Percentiles rank a stretch among this genome's conserved stretches.
phyloP scores from a whole-genome alignment of 2,329 filamentous ascomycete genomes.

The Blumeria graminis region DNA sequence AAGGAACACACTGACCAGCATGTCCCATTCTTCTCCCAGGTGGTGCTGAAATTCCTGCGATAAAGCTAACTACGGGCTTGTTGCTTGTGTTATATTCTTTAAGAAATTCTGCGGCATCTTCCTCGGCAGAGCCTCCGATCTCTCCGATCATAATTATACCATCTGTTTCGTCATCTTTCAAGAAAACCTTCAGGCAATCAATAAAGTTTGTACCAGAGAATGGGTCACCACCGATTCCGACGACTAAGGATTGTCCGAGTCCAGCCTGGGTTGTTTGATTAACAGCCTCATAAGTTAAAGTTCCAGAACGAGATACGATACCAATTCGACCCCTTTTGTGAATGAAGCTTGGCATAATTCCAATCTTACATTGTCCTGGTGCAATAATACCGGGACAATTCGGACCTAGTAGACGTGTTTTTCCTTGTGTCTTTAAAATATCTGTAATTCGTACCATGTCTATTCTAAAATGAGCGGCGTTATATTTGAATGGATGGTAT shows the following conservation, averaged over 20 bases:
- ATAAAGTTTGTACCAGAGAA: slow-evolving; percentile 99
- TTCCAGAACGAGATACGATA: slow-evolving; percentile 94
- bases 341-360: slow-evolving; percentile 99
- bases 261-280: slow-evolving; percentile 97
- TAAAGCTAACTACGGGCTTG: slow-evolving; percentile 96
- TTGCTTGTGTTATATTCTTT: slow-evolving; percentile 74
- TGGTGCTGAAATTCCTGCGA: slow-evolving; percentile 91
- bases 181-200: slow-evolving; percentile 93
- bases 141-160: slow-evolving; percentile 99
- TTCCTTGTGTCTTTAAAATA: slow-evolving; percentile 91
- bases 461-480: slow-evolving; percentile 16
- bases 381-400: slow-evolving; percentile 98
- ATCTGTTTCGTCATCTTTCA: slow-evolving; percentile 86
- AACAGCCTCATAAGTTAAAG: slow-evolving; percentile 96
- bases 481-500: slow-evolving; percentile 4
- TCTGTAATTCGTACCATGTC: slow-evolving; percentile 98
- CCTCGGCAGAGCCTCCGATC: slow-evolving; percentile 91
- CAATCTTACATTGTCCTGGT: slow-evolving; percentile 94
- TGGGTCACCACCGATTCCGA: slow-evolving; percentile 94
- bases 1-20: slow-evolving; percentile 33
- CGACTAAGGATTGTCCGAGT: slow-evolving; percentile 90
- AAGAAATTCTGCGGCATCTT: slow-evolving; percentile 93
- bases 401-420: slow-evolving; percentile 87
- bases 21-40: slow-evolving; percentile 96
- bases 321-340: slow-evolving; percentile 98